These are phyloP conservation scores for Monilinia laxa DNA, from an alignment of 2,329 filamentous ascomycete species.

Conservation along the genomic window DNA sequence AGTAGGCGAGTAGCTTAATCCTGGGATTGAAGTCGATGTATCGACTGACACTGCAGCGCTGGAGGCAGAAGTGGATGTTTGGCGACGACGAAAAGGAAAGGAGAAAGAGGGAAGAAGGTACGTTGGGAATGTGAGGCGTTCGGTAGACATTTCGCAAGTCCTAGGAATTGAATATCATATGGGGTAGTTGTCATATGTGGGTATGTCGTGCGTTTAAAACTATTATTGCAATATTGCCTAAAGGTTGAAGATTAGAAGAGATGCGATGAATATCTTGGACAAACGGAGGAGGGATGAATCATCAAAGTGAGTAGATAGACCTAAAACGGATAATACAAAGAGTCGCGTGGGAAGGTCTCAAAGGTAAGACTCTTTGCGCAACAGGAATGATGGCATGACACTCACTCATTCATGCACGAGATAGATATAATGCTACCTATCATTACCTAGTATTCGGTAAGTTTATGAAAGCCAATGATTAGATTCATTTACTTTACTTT, in stretches of 20 bases:
- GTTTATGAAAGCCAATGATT: no score
- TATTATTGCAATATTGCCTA: constrained; percentile 5
- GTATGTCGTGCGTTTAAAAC: not conserved
- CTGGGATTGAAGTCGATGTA: constrained; percentile 34
- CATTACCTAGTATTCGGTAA: not conserved
- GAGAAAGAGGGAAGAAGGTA: constrained; percentile 54
- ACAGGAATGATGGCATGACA: constrained; percentile 11
- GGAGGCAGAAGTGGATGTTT: constrained; percentile 38
- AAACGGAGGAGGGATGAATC: not conserved
- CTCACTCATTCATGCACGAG: constrained; percentile 1
- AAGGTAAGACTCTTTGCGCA: constrained; percentile 14
- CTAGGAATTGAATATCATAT: not conserved
- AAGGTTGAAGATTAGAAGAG: not conserved
- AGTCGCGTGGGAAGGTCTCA: constrained; percentile 6
- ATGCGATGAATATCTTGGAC: not conserved
- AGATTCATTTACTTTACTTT: no score
- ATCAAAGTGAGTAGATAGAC: not conserved
- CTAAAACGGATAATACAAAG: constrained; percentile 13
- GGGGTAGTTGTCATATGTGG: not conserved
- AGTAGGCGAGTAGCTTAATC: constrained; percentile 41
- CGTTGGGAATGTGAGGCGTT: constrained; percentile 45
- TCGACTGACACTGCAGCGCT: constrained; percentile 29
- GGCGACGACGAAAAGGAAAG: constrained; percentile 47
- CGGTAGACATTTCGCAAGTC: constrained; percentile 11
- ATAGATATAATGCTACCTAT: not conserved